Percentiles rank a stretch among this genome's conserved stretches.
Conservation (phyloP, 2,329 filamentous ascomycete species). For the Fonsecaea multimorphosa region DNA sequence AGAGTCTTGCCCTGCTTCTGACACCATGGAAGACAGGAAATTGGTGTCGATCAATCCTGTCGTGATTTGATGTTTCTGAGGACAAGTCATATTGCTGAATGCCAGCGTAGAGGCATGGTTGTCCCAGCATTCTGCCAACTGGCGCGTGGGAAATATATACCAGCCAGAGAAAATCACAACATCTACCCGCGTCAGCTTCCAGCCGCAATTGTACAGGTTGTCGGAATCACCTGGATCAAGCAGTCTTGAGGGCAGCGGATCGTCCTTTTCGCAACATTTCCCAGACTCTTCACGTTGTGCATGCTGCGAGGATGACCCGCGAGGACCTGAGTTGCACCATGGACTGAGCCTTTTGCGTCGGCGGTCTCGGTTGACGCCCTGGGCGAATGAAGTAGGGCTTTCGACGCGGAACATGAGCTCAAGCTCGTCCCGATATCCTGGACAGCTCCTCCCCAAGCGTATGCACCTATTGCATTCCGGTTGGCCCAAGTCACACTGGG, state of each 20-base stretch:
- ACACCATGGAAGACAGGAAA: conserved; percentile 30
- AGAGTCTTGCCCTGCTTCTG: conserved; percentile 16
- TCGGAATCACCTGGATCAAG: background rate
- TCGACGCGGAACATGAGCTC: conserved; percentile 44
- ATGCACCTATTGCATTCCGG: conserved; percentile 39
- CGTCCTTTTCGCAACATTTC: background rate
- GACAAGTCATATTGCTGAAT: conserved; percentile 24
- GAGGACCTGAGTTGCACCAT: background rate
- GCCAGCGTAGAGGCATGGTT: conserved; percentile 18
- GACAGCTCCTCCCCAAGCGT: conserved; percentile 39
- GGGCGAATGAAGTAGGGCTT: conserved; percentile 28
- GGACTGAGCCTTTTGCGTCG: conserved; percentile 16
- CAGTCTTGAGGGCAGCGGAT: background rate
- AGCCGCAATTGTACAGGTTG: background rate
- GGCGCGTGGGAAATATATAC: conserved; percentile 13
- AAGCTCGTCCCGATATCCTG: conserved; percentile 45
- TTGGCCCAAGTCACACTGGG: conserved; percentile 33
- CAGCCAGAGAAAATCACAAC: conserved; percentile 14
- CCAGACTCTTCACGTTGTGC: background rate
- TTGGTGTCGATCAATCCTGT: conserved; percentile 14
- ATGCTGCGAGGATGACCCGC: background rate
- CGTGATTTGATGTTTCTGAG: background rate
- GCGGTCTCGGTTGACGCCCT: conserved; percentile 23
- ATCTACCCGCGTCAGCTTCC: conserved; percentile 18
- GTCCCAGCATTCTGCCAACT: conserved; percentile 25